Base-by-base conservation (phyloP, 768 basidiomycete species). In the Leccinum broughii region DNA sequence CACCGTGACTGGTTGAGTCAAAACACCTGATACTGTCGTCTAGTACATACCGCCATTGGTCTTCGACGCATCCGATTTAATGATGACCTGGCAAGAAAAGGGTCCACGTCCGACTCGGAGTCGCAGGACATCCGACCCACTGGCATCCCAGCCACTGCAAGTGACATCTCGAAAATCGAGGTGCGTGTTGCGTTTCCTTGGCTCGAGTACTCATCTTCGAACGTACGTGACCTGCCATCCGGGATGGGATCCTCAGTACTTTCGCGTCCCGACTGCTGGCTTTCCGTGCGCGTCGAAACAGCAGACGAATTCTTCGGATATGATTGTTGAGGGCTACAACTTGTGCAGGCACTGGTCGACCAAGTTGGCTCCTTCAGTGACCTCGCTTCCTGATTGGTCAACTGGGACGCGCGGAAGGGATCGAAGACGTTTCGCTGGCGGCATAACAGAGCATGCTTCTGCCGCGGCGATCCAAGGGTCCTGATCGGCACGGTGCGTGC, bases 311-410 rank as follows among this genome's bases (percentile, higher is more conserved):
- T 85, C 26, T 80, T 89, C 30, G 88, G 89, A 26, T 26, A 34
- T 90, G 89, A 89, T 88, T 0, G 80, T 91, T 2, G 90, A 89
- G 70, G 83, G 77, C 11, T 88, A 90, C 68, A 86, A 86, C 6
- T 87, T 37, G 14, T 14, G 37, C 37, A 91, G 71, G 87, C 89
- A 11, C 26, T 26, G 26, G 79, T 91, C 20, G 85, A 89, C 70
- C 39, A 22, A 22, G 22, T n/a, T 41, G 88, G 88, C 28, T 84
- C 86, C 15, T 79, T 83, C 64, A 65, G 72, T 24, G 87, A 88
- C 22, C 64, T 91, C n/a, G 72, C 76, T 9, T 77, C 83, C 59
- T 79, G 85, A 28, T 87, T 89, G 22, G 22, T 22, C 22, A 22
- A 22, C 22, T 22, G 22, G 75, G 81, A 87, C 6, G 3, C 60